Conservation (phyloP, 768 basidiomycete genomes). For the Austroboletus eburneus region DNA sequence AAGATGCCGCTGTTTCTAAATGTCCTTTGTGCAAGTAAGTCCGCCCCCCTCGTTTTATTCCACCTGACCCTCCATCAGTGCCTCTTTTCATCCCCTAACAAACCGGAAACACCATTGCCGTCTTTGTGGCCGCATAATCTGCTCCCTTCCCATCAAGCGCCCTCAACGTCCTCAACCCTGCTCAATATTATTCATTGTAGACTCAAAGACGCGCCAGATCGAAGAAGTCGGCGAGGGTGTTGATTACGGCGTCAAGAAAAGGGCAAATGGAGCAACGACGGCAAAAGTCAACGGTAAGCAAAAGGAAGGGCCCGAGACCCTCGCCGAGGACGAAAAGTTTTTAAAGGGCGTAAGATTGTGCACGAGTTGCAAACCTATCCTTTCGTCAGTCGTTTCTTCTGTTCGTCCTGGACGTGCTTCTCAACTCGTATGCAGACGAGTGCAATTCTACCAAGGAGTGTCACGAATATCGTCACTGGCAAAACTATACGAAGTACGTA, state of each 20-base stretch:
- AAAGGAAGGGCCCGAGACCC: slow-evolving; percentile 36
- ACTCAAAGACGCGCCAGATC: slow-evolving; percentile 68
- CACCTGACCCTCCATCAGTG: slow-evolving; percentile 32
- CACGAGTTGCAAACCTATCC: slow-evolving; percentile 70
- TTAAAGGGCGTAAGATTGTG: slow-evolving; percentile 88
- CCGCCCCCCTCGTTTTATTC: slow-evolving; percentile 3
- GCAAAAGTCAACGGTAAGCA: slow-evolving; percentile 25
- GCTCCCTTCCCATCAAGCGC: slow-evolving; percentile 76
- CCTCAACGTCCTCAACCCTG: slow-evolving; percentile 66
- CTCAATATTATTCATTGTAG: slow-evolving; percentile 83
- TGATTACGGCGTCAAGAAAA: slow-evolving; percentile 72
- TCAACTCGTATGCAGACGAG: slow-evolving; percentile 46
- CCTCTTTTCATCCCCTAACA: slow-evolving; percentile 82
- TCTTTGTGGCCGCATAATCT: slow-evolving; percentile 87
- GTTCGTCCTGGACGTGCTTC: background rate
- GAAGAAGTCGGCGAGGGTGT: slow-evolving; percentile 84
- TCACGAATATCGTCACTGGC: slow-evolving; percentile 55
- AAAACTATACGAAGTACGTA: slow-evolving; percentile 63
- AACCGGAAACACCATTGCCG: slow-evolving; percentile 97
- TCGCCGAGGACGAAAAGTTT: slow-evolving; percentile 74
- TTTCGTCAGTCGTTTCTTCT: slow-evolving; percentile 55
- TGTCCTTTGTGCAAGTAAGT: slow-evolving; percentile 84
- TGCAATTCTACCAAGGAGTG: slow-evolving; percentile 72
- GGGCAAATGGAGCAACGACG: slow-evolving; percentile 21
- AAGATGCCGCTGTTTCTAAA: slow-evolving; percentile 67